These are phyloP conservation scores for Hypoxylon fuscum DNA, from an alignment of 495 filamentous ascomycete genomes.

Conservation along the genomic window DNA sequence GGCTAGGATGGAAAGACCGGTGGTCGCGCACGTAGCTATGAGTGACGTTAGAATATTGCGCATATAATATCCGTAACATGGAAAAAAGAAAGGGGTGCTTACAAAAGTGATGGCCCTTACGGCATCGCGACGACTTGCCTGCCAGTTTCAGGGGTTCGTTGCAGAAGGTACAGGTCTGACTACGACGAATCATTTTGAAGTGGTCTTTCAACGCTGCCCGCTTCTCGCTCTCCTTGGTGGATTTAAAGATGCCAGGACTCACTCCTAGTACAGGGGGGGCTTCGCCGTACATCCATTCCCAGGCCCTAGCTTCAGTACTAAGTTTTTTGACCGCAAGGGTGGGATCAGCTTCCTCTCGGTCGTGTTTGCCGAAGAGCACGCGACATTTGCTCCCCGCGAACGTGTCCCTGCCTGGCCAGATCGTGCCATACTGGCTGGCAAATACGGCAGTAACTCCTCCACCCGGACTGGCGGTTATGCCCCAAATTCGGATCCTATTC, in stretches of 20 bases:
- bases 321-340: constrained; percentile 27
- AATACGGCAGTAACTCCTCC: constrained; percentile 55
- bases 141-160: constrained; percentile 27
- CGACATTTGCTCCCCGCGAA: constrained; percentile 52
- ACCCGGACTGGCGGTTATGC: constrained; percentile 52
- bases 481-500: constrained; percentile 56
- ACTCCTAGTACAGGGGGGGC: constrained; percentile 53
- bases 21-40: constrained; percentile 50
- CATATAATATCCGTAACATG: background rate
- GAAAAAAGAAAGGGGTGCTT: constrained; percentile 4
- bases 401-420: constrained; percentile 51
- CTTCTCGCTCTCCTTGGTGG: constrained; percentile 1
- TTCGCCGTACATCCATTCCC: constrained; percentile 60
- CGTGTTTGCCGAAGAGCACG: constrained; percentile 50
- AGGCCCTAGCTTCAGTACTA: constrained; percentile 54
- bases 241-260: constrained; percentile 22
- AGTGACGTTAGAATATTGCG: background rate
- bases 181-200: constrained; percentile 40
- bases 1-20: constrained; percentile 53
- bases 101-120: constrained; percentile 47
- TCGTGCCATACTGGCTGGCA: constrained; percentile 48
- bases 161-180: constrained; percentile 52
- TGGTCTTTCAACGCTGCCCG: constrained; percentile 37
- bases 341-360: constrained; percentile 13
- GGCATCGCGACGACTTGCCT: constrained; percentile 29